These are phyloP conservation scores for Salix purpurea DNA, from an alignment of 345 rosid species.

Conservation along the genomic window DNA sequence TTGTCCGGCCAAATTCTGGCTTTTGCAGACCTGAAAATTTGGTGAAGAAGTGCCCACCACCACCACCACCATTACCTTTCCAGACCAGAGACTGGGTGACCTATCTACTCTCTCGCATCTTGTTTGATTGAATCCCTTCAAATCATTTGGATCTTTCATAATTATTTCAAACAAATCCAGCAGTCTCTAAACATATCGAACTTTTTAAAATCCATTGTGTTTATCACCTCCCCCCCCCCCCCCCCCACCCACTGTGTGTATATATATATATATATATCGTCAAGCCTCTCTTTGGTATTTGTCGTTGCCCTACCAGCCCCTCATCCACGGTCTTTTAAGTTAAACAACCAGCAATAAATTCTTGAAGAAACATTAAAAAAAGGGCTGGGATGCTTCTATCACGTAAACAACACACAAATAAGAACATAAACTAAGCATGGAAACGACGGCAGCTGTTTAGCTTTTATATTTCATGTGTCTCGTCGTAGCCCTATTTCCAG, in stretches of 20 bases:
- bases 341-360: slow-evolving; percentile 21
- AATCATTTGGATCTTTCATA: not conserved
- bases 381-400: not conserved
- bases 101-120: not conserved
- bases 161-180: slow-evolving; percentile 7
- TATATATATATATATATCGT: not conserved
- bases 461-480: not conserved
- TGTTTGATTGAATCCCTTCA: not conserved
- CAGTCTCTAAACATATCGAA: not conserved
- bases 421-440: not conserved
- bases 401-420: slow-evolving; percentile 4
- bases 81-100: not conserved
- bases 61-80: slow-evolving; percentile 8
- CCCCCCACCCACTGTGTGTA: not conserved
- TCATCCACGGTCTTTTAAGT: slow-evolving; percentile 1
- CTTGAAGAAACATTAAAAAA: not conserved
- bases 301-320: slow-evolving; percentile 24
- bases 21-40: not conserved
- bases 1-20: not conserved
- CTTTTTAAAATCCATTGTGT: not conserved
- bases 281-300: not conserved
- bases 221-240: not conserved
- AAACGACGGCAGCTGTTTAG: not conserved
- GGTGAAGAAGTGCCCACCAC: slow-evolving; percentile 6
- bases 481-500: not conserved